These are phyloP conservation scores for Acmispon strigosus DNA, from an alignment of 306 rosid species.

Conservation along the genomic window DNA sequence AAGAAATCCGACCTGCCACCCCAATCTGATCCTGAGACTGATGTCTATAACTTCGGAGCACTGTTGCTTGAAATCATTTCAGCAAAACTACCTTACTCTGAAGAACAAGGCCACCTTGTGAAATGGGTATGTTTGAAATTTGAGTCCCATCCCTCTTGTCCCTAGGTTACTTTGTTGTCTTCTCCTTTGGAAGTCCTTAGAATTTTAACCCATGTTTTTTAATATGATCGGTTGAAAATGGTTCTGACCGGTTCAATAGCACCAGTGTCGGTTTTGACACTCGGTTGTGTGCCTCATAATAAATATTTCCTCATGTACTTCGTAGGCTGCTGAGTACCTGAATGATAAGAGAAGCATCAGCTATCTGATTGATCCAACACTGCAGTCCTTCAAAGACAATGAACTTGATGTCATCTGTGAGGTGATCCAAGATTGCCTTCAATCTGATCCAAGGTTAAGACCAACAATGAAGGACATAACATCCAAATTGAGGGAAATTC, in stretches of 20 bases:
- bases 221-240: neutral
- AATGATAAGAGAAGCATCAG: slow-evolving; percentile 44
- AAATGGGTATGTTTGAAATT: slow-evolving; percentile 53
- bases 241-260: no score
- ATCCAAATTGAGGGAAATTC: slow-evolving; percentile 48
- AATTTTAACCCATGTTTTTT: neutral
- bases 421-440: slow-evolving; percentile 64
- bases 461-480: slow-evolving; percentile 58
- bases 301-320: neutral
- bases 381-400: slow-evolving; percentile 48
- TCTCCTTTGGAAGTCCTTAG: neutral
- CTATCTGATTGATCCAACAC: slow-evolving; percentile 56
- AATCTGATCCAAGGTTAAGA: slow-evolving; percentile 51
- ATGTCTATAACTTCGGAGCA: slow-evolving; percentile 64
- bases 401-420: slow-evolving; percentile 69
- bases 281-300: neutral
- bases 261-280: no score
- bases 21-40: slow-evolving; percentile 58
- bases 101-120: slow-evolving; percentile 61
- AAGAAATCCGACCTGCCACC: slow-evolving; percentile 57
- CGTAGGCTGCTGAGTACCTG: slow-evolving; percentile 58
- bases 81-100: slow-evolving; percentile 62
- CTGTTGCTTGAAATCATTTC: slow-evolving; percentile 78
- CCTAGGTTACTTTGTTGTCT: neutral
- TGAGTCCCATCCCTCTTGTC: neutral